Evolutionary conservation across 345 rosid species (phyloP).

Genomic region (Brassica nigra): DNA sequence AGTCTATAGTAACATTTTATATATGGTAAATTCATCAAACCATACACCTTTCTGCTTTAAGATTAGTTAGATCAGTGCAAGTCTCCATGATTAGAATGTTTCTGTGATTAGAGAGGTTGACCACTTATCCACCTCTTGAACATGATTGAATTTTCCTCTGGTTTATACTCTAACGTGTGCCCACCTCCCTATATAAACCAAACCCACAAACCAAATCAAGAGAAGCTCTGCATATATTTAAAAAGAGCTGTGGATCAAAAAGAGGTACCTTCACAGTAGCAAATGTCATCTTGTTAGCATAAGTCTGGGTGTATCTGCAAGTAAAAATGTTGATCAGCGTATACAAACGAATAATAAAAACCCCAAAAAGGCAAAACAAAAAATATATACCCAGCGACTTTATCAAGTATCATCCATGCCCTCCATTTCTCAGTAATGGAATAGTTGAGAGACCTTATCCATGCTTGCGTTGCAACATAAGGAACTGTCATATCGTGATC

Average conservation of each 20-base stretch:
- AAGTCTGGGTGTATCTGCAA: slow-evolving; percentile 2
- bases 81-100: slow-evolving; percentile 46
- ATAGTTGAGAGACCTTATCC: slow-evolving; percentile 61
- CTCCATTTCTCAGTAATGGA: slow-evolving; percentile 63
- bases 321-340: no score
- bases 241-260: not conserved
- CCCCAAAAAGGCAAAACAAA: no score
- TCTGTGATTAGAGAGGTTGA: slow-evolving; percentile 10
- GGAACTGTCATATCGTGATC: slow-evolving; percentile 67
- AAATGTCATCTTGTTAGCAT: slow-evolving; percentile 63
- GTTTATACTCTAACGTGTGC: slow-evolving; percentile 54
- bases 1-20: not conserved
- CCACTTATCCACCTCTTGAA: slow-evolving; percentile 38
- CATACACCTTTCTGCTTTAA: no score
- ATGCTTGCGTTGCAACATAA: slow-evolving; percentile 54
- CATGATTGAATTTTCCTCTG: slow-evolving; percentile 52
- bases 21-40: no score
- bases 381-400: slow-evolving; percentile 1
- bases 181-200: slow-evolving; percentile 56
- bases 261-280: slow-evolving; percentile 61
- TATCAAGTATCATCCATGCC: slow-evolving; percentile 52
- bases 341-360: no score
- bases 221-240: not conserved
- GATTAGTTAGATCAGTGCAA: not conserved
- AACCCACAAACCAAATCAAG: not conserved